Percentiles rank a stretch among this genome's conserved stretches.
Evolutionary conservation across 805 yeast genomes (phyloP).

Genomic region (Hermanozyma aechmeae): DNA sequence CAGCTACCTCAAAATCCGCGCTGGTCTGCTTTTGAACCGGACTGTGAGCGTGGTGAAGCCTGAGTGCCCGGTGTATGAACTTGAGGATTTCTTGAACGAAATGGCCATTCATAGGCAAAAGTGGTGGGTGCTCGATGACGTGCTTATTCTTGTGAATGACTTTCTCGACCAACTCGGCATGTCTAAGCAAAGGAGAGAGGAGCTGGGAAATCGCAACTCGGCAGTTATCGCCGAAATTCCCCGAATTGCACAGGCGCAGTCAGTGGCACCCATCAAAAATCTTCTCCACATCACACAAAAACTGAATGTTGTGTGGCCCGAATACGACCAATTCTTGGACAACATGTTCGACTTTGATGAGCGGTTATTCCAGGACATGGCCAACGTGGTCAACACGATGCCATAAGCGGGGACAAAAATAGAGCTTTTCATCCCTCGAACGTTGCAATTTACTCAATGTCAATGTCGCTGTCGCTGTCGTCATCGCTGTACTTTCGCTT

Average conservation of each 20-base stretch:
- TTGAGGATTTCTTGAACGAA: constrained; percentile 12
- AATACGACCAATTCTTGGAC: constrained; percentile 16
- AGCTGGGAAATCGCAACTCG: too few relatives aligned
- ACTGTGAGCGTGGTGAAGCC: constrained; percentile 1
- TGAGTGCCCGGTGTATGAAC: constrained; percentile 3
- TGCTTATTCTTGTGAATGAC: constrained; percentile 13
- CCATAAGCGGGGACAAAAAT: too few relatives aligned
- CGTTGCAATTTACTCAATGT: constrained; percentile 11
- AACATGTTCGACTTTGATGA: constrained; percentile 17
- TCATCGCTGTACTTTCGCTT: constrained; percentile 15
- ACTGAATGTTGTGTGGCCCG: too few relatives aligned
- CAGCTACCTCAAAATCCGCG: constrained; percentile 1
- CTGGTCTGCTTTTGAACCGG: constrained; percentile 1
- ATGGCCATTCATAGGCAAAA: constrained; percentile 12
- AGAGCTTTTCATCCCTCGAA: too few relatives aligned
- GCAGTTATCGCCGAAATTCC: too few relatives aligned
- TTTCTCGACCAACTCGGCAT: too few relatives aligned
- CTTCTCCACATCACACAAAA: too few relatives aligned
- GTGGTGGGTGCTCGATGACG: constrained; percentile 23
- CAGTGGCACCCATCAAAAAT: too few relatives aligned
- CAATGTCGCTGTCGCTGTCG: constrained; percentile 32
- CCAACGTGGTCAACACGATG: constrained; percentile 9
- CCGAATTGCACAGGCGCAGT: too few relatives aligned
- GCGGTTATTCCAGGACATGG: constrained; percentile 18
- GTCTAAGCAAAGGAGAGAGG: too few relatives aligned